A percentile compares a stretch with the other conserved stretches of the same genome.
phyloP scores from a whole-genome alignment of 441 rosid species.

The Brassica hybrid region DNA sequence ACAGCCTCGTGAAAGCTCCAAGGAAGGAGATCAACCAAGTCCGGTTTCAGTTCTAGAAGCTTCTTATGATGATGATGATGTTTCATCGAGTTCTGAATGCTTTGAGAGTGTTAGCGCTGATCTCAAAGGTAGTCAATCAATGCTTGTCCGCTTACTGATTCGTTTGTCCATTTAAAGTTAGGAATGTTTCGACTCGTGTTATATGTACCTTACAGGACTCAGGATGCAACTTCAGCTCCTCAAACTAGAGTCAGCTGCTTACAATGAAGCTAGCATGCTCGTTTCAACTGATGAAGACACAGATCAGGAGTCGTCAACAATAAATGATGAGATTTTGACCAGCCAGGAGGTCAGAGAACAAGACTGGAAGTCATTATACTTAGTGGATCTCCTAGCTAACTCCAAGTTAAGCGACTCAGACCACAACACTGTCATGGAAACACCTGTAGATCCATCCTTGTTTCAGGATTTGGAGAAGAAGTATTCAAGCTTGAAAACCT shows the following conservation, averaged over 20 bases:
- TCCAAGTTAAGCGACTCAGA: conserved; percentile 59
- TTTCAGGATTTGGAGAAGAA: conserved; percentile 83
- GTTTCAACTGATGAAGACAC: conserved; percentile 72
- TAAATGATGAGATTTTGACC: conserved; percentile 41
- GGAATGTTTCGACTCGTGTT: neutral
- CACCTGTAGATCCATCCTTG: conserved; percentile 63
- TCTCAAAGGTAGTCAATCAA: neutral
- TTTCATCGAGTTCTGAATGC: conserved; percentile 2
- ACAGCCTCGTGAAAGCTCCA: neutral
- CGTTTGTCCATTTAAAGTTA: neutral
- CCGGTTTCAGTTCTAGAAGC: neutral
- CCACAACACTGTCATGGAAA: conserved; percentile 51
- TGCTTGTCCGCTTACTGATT: neutral
- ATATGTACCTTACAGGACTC: conserved; percentile 58
- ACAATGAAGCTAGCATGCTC: conserved; percentile 62
- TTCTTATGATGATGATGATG: neutral
- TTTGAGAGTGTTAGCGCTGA: conserved; percentile 8
- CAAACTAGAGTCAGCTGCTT: conserved; percentile 73
- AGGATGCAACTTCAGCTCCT: conserved; percentile 93
- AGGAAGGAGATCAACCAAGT: conserved; percentile 7
- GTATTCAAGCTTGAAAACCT: conserved; percentile 44
- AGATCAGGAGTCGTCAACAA: conserved; percentile 42
- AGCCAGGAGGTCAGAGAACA: conserved; percentile 41
- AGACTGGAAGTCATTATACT: conserved; percentile 62
- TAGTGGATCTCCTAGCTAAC: conserved; percentile 52